Conservation (phyloP, 1,284 basidiomycete species). For the Pulveroboletus sp. region DNA sequence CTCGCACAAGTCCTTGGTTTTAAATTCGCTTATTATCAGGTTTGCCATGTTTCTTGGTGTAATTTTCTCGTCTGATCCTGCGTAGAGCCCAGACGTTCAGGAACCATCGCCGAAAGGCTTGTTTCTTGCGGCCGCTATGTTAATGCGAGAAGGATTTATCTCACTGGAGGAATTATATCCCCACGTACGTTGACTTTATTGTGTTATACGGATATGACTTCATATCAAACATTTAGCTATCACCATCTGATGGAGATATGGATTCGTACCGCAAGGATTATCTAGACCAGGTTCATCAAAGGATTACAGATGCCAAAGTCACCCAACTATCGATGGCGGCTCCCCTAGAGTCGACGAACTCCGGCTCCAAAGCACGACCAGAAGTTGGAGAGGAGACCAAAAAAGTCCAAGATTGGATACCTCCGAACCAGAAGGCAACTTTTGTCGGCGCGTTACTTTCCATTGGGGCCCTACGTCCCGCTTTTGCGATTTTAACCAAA, state of each 20-base stretch:
- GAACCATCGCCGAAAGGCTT: constrained; percentile 73
- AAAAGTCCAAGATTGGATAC: constrained; percentile 47
- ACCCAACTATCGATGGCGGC: constrained; percentile 90
- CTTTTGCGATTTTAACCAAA: constrained; percentile 77
- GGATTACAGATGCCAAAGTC: constrained; percentile 65
- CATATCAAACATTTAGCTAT: constrained; percentile 50
- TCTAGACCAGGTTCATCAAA: constrained; percentile 61
- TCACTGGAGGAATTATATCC: constrained; percentile 83
- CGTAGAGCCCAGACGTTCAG: constrained; percentile 54
- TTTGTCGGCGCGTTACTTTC: constrained; percentile 82
- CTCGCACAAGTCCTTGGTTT: constrained; percentile 93
- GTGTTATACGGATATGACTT: constrained; percentile 1
- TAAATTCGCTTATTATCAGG: constrained; percentile 91
- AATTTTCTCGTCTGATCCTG: constrained; percentile 17
- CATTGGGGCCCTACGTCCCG: constrained; percentile 80
- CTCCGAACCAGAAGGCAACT: constrained; percentile 80
- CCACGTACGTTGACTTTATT: constrained; percentile 60
- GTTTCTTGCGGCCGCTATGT: constrained; percentile 81
- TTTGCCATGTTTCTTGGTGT: constrained; percentile 36
- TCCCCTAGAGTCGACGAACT: constrained; percentile 67
- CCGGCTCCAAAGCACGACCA: constrained; percentile 41
- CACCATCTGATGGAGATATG: constrained; percentile 78
- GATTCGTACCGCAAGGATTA: constrained; percentile 68
- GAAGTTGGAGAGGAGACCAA: constrained; percentile 45
- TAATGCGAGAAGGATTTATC: constrained; percentile 88